Percentiles rank a stretch among this genome's conserved stretches.
These are phyloP conservation scores for Penicillium paneum DNA, from an alignment of 2,329 filamentous ascomycete species.

Conservation along the genomic window DNA sequence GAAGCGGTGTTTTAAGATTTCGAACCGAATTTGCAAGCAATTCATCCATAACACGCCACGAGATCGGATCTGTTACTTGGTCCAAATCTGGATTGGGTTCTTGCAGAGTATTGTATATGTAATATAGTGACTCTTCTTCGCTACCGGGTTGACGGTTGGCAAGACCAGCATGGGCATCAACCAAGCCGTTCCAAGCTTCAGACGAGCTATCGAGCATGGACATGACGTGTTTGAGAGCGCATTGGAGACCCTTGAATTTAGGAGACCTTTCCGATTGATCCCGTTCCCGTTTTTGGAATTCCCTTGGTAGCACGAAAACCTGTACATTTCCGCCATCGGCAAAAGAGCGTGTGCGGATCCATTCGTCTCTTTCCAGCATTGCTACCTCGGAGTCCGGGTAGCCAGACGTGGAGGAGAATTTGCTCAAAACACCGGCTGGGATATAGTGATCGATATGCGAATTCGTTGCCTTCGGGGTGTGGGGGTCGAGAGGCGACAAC, in stretches of 20 bases:
- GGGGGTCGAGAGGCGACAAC: too few species aligned
- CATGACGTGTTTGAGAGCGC: slow-evolving; percentile 40
- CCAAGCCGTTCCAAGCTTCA: slow-evolving; percentile 39
- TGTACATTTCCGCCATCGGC: slow-evolving; percentile 24
- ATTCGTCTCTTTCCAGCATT: slow-evolving; percentile 32
- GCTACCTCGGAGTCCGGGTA: slow-evolving; percentile 26
- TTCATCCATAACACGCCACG: slow-evolving; percentile 37
- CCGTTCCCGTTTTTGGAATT: slow-evolving; percentile 20
- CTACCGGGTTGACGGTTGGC: slow-evolving; percentile 12
- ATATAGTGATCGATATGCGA: slow-evolving; percentile 12
- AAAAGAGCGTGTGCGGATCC: slow-evolving; percentile 32
- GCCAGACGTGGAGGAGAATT: neutral
- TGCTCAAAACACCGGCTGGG: slow-evolving; percentile 32
- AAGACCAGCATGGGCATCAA: slow-evolving; percentile 5
- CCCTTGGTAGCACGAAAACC: slow-evolving; percentile 42
- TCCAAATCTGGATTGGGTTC: slow-evolving; percentile 38
- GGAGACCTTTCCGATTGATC: slow-evolving; percentile 22
- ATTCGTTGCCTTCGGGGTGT: neutral
- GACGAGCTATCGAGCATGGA: slow-evolving; percentile 39
- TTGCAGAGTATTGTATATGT: slow-evolving; percentile 50
- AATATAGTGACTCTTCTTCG: slow-evolving; percentile 47
- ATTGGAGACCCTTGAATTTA: slow-evolving; percentile 24
- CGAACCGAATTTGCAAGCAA: slow-evolving; percentile 31
- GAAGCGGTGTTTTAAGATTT: slow-evolving; percentile 58
- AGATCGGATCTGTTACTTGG: slow-evolving; percentile 31